A percentile compares a stretch with the other conserved stretches of the same genome.
Conservation (phyloP, 2,329 filamentous ascomycete genomes). For the Proliferodiscus dingleyae region DNA sequence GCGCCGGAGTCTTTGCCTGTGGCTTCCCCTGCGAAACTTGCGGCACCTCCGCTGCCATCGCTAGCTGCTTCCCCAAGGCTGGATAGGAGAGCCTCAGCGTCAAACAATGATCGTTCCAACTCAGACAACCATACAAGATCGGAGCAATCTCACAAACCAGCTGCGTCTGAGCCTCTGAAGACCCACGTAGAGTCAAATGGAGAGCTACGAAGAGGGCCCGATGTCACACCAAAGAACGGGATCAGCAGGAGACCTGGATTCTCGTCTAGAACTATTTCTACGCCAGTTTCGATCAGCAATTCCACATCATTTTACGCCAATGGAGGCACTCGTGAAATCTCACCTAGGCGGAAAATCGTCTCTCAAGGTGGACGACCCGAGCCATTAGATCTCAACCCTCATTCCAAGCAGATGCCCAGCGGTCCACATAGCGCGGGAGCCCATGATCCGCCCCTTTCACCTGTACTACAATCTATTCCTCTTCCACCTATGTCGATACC, state of each 20-base stretch:
- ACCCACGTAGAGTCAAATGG: conserved; percentile 5
- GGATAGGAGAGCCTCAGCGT: conserved; percentile 12
- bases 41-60: conserved; percentile 29
- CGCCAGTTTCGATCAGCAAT: conserved; percentile 17
- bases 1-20: conserved; percentile 55
- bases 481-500: conserved; percentile 63
- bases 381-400: conserved; percentile 23
- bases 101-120: conserved; percentile 16
- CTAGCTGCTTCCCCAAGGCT: conserved; percentile 27
- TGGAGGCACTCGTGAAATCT: conserved; percentile 17
- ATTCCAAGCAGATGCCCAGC: conserved; percentile 8
- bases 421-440: conserved; percentile 11
- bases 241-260: conserved; percentile 21
- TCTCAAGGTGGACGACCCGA: conserved; percentile 22
- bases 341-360: conserved; percentile 26
- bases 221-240: conserved; percentile 12
- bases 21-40: conserved; percentile 36
- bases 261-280: conserved; percentile 26
- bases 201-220: conserved; percentile 16
- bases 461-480: conserved; percentile 50
- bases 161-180: conserved; percentile 12
- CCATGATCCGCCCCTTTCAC: conserved; percentile 23
- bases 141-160: conserved; percentile 8
- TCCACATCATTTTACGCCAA: conserved; percentile 21
- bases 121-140: conserved; percentile 12